Conservation (phyloP, 1,284 basidiomycete species). For the Rhizoctonia solani region DNA sequence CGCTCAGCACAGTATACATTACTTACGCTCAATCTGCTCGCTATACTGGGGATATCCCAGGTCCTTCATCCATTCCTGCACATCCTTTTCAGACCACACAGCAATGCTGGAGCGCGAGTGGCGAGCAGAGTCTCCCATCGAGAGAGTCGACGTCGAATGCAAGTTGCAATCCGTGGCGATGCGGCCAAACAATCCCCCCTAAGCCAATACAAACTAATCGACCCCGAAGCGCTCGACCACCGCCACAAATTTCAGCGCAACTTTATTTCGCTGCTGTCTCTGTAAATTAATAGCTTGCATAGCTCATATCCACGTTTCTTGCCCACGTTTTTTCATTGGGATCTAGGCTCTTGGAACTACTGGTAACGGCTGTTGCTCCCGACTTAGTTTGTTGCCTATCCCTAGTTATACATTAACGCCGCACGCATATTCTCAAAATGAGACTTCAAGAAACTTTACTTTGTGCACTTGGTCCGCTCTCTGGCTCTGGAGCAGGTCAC, state of each 20-base stretch:
- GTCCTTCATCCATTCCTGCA: conserved; percentile 71
- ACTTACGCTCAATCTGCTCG: conserved; percentile 50
- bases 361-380: neutral
- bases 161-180: conserved; percentile 7
- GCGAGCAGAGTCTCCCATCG: conserved; percentile 8
- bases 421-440: conserved; percentile 48
- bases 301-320: neutral
- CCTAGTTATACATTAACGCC: neutral
- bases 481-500: conserved; percentile 55
- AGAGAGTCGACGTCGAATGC: conserved; percentile 7
- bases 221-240: neutral
- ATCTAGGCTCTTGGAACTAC: neutral
- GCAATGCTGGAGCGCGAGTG: conserved; percentile 48
- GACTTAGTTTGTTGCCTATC: neutral
- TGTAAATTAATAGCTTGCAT: neutral
- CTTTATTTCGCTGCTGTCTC: neutral
- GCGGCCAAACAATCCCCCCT: conserved; percentile 27
- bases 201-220: conserved; percentile 20
- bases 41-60: conserved; percentile 85
- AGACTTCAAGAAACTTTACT: conserved; percentile 68
- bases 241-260: no score
- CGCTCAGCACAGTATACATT: conserved; percentile 44
- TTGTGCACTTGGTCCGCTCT: conserved; percentile 60
- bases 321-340: neutral
- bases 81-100: conserved; percentile 81